Percentiles rank a stretch among this genome's conserved stretches.
phyloP scores from a whole-genome alignment of 1,139 yeast species.

The Candida sp. region DNA sequence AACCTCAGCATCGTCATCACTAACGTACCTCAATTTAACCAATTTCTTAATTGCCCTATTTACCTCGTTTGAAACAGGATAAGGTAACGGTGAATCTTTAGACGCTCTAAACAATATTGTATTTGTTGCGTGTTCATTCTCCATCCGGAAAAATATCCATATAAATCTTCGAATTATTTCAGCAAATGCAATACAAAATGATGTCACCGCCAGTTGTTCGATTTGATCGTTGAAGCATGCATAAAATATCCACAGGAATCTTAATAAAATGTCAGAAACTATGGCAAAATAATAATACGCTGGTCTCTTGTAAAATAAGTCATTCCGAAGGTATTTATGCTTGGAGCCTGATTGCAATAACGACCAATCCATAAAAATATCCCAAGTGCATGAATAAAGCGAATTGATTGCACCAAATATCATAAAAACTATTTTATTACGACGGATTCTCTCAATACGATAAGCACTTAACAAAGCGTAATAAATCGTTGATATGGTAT shows the following conservation, averaged over 20 bases:
- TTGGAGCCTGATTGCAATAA: slow-evolving; percentile 64
- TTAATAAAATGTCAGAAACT: slow-evolving; percentile 63
- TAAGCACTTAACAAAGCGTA: slow-evolving; percentile 77
- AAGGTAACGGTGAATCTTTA: slow-evolving; percentile 83
- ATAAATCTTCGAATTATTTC: slow-evolving; percentile 79
- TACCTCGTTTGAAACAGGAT: slow-evolving; percentile 42
- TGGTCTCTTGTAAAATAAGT: slow-evolving; percentile 59
- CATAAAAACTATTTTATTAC: slow-evolving; percentile 59
- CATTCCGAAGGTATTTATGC: slow-evolving; percentile 63
- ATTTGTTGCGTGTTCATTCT: slow-evolving; percentile 92
- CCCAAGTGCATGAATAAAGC: slow-evolving; percentile 74
- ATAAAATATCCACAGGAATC: slow-evolving; percentile 93
- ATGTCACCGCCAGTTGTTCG: slow-evolving; percentile 88
- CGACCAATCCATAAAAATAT: slow-evolving; percentile 94
- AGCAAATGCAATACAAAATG: slow-evolving; percentile 78
- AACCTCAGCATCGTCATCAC: slow-evolving; percentile 4
- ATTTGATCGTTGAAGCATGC: slow-evolving; percentile 67
- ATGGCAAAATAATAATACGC: slow-evolving; percentile 71
- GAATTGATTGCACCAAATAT: slow-evolving; percentile 75
- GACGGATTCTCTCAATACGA: slow-evolving; percentile 52
- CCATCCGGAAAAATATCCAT: slow-evolving; percentile 92
- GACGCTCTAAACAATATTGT: slow-evolving; percentile 83
- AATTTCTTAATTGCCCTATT: slow-evolving; percentile 39
- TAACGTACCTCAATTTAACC: slow-evolving; percentile 30
- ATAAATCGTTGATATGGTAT: slow-evolving; percentile 61